phyloP scores from a whole-genome alignment of 2,329 filamentous ascomycete species.

The Colletotrichum cuscutae region DNA sequence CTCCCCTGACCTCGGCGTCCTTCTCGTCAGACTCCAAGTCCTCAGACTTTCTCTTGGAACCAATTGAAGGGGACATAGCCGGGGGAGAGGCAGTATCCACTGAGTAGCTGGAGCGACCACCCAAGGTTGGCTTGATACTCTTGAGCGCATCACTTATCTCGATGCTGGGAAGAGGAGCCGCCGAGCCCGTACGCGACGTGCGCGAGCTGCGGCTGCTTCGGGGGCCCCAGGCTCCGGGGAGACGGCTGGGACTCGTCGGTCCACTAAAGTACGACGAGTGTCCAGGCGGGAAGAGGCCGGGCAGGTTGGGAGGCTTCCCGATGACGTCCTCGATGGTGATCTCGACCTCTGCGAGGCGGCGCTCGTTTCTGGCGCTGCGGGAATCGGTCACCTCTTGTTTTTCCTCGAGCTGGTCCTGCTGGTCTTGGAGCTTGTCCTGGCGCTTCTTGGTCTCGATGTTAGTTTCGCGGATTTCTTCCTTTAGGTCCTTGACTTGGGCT shows the following conservation, averaged over 20 bases:
- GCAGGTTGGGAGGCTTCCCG: neutral
- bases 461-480: neutral
- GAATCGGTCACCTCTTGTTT: conserved; percentile 10
- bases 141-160: neutral
- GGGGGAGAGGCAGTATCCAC: neutral
- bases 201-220: conserved; percentile 1
- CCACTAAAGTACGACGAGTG: neutral
- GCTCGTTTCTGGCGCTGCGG: conserved; percentile 6
- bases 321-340: neutral
- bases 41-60: neutral
- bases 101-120: neutral
- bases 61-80: neutral
- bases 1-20: neutral
- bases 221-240: neutral
- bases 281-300: neutral
- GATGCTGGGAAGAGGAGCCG: neutral
- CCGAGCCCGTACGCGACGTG: neutral
- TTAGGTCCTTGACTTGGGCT: neutral
- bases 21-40: neutral
- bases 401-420: conserved; percentile 10
- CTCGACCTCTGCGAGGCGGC: neutral
- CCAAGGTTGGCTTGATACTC: neutral
- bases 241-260: neutral
- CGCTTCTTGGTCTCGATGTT: neutral
- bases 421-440: neutral